Percentiles rank a stretch among this genome's conserved stretches.
Evolutionary conservation across 2,329 filamentous ascomycete genomes (phyloP).

Genomic region (Xylariaceae sp.): DNA sequence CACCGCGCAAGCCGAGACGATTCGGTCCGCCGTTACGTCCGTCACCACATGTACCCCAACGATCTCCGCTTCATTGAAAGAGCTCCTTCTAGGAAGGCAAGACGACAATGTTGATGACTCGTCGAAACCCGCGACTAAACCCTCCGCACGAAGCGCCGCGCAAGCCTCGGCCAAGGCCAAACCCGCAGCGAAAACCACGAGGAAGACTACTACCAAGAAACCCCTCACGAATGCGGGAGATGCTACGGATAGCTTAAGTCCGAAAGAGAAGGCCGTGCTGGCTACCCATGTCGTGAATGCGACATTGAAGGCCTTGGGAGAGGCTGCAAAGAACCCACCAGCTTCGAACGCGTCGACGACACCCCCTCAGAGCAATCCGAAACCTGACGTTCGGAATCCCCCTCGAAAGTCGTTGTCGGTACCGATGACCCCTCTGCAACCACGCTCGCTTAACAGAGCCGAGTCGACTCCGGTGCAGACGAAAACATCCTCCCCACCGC

Average conservation of each 20-base stretch:
- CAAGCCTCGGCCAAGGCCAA: slow-evolving; percentile 23
- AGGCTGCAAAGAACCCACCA: slow-evolving; percentile 52
- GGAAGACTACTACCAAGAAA: neutral
- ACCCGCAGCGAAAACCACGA: slow-evolving; percentile 11
- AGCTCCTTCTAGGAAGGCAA: slow-evolving; percentile 37
- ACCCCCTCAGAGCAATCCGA: slow-evolving; percentile 34
- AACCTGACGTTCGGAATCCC: slow-evolving; percentile 36
- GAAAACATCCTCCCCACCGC: slow-evolving; percentile 31
- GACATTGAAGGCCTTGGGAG: slow-evolving; percentile 62
- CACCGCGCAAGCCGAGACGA: slow-evolving; percentile 42
- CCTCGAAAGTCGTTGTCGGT: slow-evolving; percentile 52
- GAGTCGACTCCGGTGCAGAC: slow-evolving; percentile 46
- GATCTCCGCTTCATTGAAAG: slow-evolving; percentile 44
- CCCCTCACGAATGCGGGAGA: slow-evolving; percentile 9
- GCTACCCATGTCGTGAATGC: slow-evolving; percentile 70
- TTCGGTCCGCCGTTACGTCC: slow-evolving; percentile 51
- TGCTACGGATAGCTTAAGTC: slow-evolving; percentile 39
- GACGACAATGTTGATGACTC: slow-evolving; percentile 27
- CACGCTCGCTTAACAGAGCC: slow-evolving; percentile 56
- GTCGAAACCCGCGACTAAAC: slow-evolving; percentile 27
- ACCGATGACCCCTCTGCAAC: slow-evolving; percentile 57
- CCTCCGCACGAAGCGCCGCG: slow-evolving; percentile 28
- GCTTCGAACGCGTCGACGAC: slow-evolving; percentile 30
- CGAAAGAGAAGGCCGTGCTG: slow-evolving; percentile 59
- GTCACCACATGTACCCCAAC: slow-evolving; percentile 49